A percentile compares a stretch with the other conserved stretches of the same genome.
Evolutionary conservation across 2,329 filamentous ascomycete genomes (phyloP).

Genomic region (Neoarthrinium moseri): DNA sequence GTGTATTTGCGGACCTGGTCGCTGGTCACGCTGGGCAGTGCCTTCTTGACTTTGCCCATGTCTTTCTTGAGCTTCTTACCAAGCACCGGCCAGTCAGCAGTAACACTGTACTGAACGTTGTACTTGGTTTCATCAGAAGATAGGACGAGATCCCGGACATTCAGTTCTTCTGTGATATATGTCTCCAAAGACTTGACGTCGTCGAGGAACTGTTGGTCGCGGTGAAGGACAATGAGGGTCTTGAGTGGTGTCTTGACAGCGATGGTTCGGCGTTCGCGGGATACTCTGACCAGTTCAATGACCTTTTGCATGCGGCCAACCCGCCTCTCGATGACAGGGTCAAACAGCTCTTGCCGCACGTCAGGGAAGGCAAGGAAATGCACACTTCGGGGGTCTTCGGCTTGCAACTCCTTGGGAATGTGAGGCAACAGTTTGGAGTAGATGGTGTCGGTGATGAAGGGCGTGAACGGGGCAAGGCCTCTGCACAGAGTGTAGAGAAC

Average conservation of each 20-base stretch:
- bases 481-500: constrained; percentile 86
- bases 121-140: constrained; percentile 87
- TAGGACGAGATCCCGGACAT: constrained; percentile 80
- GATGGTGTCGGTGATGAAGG: constrained; percentile 93
- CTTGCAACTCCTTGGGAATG: constrained; percentile 70
- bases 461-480: constrained; percentile 89
- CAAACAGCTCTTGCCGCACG: constrained; percentile 84
- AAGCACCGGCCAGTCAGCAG: constrained; percentile 88
- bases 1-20: constrained; percentile 81
- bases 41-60: constrained; percentile 86
- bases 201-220: constrained; percentile 77
- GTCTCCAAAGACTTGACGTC: constrained; percentile 81
- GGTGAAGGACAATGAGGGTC: constrained; percentile 84
- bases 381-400: constrained; percentile 77
- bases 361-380: constrained; percentile 92
- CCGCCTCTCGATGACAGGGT: constrained; percentile 79
- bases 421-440: constrained; percentile 80
- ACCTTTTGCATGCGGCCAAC: constrained; percentile 93
- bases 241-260: constrained; percentile 90
- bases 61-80: constrained; percentile 99
- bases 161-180: constrained; percentile 92
- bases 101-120: constrained; percentile 86
- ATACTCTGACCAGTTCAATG: constrained; percentile 85
- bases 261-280: constrained; percentile 79
- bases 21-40: constrained; percentile 74